Conservation (phyloP, 257 asterid species). For the Petrea volubilis region DNA sequence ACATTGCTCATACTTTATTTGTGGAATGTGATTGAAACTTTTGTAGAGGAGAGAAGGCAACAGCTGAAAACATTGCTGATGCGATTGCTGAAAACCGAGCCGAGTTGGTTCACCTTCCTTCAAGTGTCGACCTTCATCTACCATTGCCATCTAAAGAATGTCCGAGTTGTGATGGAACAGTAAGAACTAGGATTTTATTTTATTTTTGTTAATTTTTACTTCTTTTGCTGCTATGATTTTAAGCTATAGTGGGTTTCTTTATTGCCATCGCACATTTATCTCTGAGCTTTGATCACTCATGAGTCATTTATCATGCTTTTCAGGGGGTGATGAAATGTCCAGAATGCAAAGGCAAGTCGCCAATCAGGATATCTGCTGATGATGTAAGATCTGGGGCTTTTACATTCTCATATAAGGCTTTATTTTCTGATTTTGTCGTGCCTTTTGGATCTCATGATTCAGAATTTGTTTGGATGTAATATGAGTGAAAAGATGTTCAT, state of each 20-base stretch:
- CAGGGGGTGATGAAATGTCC: conserved; percentile 99
- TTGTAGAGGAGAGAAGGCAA: conserved; percentile 92
- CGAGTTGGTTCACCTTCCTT: conserved; percentile 90
- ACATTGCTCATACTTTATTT: conserved; percentile 6
- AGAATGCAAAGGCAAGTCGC: conserved; percentile 84
- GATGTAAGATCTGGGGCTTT: conserved; percentile 63
- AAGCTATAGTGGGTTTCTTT: not conserved
- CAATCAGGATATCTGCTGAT: conserved; percentile 86
- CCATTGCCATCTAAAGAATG: conserved; percentile 92
- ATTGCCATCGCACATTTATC: conserved; percentile 10
- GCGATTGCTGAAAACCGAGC: conserved; percentile 93
- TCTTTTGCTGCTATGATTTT: not conserved
- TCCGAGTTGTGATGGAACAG: conserved; percentile 89
- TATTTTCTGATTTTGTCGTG: conserved; percentile 14
- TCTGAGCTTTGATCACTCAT: conserved; percentile 23
- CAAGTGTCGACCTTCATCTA: conserved; percentile 64
- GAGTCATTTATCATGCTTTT: conserved; percentile 31
- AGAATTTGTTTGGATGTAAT: not conserved
- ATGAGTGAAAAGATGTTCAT: not conserved
- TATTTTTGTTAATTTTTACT: not conserved
- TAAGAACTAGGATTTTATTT: conserved; percentile 37
- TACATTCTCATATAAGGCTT: conserved; percentile 11
- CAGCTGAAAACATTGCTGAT: conserved; percentile 84
- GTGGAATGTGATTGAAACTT: conserved; percentile 16
- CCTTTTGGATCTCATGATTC: conserved; percentile 5